phyloP scores from a whole-genome alignment of 805 yeast species.

The Isabelozyma gotoi region DNA sequence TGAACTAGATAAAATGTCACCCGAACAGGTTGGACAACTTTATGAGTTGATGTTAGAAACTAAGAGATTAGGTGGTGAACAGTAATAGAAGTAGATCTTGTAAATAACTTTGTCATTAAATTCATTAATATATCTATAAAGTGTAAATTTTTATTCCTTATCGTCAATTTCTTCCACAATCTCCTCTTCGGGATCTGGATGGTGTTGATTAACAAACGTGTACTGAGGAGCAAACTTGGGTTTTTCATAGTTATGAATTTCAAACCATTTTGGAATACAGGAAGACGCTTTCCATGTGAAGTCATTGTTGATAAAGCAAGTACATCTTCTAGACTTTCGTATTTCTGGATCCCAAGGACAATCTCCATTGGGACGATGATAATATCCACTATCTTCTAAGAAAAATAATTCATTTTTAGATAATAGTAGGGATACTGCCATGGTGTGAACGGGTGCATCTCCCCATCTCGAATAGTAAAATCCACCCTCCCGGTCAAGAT shows the following conservation, averaged over 20 bases:
- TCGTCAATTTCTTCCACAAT: constrained; percentile 6
- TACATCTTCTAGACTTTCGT: constrained; percentile 56
- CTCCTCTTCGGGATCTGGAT: constrained; percentile 7
- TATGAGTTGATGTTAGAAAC: constrained; percentile 81
- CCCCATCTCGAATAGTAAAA: constrained; percentile 86
- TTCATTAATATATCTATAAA: background rate
- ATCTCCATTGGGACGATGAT: constrained; percentile 69
- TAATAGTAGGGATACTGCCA: constrained; percentile 70
- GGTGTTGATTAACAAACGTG: constrained; percentile 11
- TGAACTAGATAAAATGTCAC: constrained; percentile 78
- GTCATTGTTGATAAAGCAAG: constrained; percentile 64
- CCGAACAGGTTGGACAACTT: constrained; percentile 82
- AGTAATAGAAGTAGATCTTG: background rate
- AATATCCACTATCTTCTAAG: constrained; percentile 77
- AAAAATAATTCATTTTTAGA: constrained; percentile 63
- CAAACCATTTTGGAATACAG: constrained; percentile 55
- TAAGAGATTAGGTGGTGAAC: constrained; percentile 25
- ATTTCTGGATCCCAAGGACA: constrained; percentile 64
- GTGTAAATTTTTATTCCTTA: background rate
- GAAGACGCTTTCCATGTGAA: constrained; percentile 69
- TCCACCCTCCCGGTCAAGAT: constrained; percentile 65
- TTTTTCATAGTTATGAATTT: constrained; percentile 10
- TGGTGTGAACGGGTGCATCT: constrained; percentile 82
- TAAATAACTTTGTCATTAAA: background rate
- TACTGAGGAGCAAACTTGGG: constrained; percentile 8